Evolutionary conservation across 2,329 filamentous ascomycete genomes (phyloP), one percentile per base, ranked within the genome.

Genomic region (Claviceps fusiformis): DNA sequence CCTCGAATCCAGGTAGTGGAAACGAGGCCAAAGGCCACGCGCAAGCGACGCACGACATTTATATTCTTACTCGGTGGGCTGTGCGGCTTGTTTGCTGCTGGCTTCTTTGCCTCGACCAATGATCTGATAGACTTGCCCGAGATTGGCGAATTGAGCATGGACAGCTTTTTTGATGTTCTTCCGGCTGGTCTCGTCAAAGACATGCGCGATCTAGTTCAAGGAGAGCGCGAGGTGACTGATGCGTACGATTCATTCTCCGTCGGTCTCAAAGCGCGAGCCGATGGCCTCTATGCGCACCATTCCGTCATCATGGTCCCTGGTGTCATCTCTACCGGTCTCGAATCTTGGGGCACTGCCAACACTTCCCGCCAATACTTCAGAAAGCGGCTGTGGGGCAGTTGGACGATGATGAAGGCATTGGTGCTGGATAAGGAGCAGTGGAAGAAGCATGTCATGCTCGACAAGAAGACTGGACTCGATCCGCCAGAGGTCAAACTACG

Each of bases 401-500:
- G 95, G 93, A 95, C 82, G 60, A 98, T 98, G 93, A 96, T 98
- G 90, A 81, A 86, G 52, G 92, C 93, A 0, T 73, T 98, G 60
- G 89, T 98, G 1, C 72, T 95, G 64, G 93, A 97, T 69, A 96
- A 97, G 70, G 85, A 95, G 33, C 78, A 81, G 39, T 98, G 93
- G 93, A 98, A 96, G 75, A 85, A 76, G 63, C 93, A 98, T 68
- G 89, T 98, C 62, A 97, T 97, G 91, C 78, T 98, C 11, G 93
- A 98, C 70, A 91, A 92, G 68, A 71, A 82, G 43, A 96, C 92
- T 0, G 93, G 93, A 0, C 75, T 98, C 27, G 93, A 98, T 67
- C 93, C 93, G 1, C 88, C 90, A 0, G 83, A 85, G 13, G 82
- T 97, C 63, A 97, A 97, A 73, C 73, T 98, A 24, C 83, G 93